Evolutionary conservation across 1,139 yeast species (phyloP).

Genomic region (Yamadazyma diospyri): DNA sequence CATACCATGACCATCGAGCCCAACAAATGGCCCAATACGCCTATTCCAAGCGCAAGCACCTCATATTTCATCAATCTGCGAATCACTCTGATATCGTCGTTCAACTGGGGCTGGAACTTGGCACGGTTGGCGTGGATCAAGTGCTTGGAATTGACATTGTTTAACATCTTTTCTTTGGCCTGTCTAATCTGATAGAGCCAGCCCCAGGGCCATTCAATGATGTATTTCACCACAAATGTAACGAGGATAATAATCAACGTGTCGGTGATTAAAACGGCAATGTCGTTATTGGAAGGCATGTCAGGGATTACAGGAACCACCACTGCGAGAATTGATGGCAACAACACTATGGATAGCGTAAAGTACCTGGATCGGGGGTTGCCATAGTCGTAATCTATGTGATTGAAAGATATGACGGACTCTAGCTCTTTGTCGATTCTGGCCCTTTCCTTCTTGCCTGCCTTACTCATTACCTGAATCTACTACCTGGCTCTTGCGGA

Average conservation of each 20-base stretch:
- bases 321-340: conserved; percentile 15
- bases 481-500: too few species aligned
- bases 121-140: conserved; percentile 7
- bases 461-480: conserved; percentile 1
- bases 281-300: conserved; percentile 10
- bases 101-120: conserved; percentile 6
- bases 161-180: conserved; percentile 18
- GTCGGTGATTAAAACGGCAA: conserved; percentile 24
- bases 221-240: conserved; percentile 25
- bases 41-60: conserved; percentile 20
- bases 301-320: conserved; percentile 13
- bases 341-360: conserved; percentile 9
- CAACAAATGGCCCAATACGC: conserved; percentile 22
- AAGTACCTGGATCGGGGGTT: conserved; percentile 7
- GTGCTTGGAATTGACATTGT: conserved; percentile 15
- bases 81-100: conserved; percentile 12
- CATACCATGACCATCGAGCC: conserved; percentile 25
- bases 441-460: neutral
- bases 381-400: conserved; percentile 1
- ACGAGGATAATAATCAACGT: conserved; percentile 24
- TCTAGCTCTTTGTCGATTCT: neutral
- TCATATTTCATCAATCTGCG: conserved; percentile 20
- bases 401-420: conserved; percentile 1
- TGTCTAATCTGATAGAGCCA: conserved; percentile 27
- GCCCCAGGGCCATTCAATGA: conserved; percentile 36